These are phyloP conservation scores for Osmozyma mogii DNA, from an alignment of 805 yeast genomes.

Conservation along the genomic window DNA sequence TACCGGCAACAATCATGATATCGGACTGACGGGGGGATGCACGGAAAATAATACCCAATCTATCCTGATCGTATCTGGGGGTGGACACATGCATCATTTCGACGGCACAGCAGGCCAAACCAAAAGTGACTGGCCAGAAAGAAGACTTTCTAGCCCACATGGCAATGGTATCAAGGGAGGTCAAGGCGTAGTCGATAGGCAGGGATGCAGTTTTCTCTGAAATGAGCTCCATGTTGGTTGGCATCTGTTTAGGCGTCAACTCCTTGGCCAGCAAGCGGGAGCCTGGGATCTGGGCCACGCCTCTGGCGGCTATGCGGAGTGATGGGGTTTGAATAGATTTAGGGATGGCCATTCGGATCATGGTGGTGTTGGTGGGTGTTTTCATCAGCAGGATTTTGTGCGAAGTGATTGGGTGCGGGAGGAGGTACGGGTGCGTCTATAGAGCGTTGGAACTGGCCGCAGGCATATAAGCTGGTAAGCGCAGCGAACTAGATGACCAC, in stretches of 20 bases:
- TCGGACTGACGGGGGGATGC: slow-evolving; percentile 91
- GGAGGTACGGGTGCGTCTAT: no score
- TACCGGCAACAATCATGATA: slow-evolving; percentile 88
- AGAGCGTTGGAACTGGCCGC: no score
- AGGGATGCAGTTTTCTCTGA: slow-evolving; percentile 47
- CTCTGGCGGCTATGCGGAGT: slow-evolving; percentile 10
- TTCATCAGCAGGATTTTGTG: slow-evolving; percentile 28
- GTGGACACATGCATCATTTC: slow-evolving; percentile 94
- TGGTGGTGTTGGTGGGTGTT: slow-evolving; percentile 2
- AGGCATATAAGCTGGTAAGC: no score
- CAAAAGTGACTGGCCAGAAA: slow-evolving; percentile 91
- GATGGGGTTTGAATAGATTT: neutral
- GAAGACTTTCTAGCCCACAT: slow-evolving; percentile 91
- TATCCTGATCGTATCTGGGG: slow-evolving; percentile 87
- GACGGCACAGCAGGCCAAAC: slow-evolving; percentile 89
- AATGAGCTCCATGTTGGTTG: slow-evolving; percentile 65
- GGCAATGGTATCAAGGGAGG: slow-evolving; percentile 73
- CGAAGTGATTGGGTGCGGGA: slow-evolving; percentile 29
- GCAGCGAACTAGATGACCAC: no score
- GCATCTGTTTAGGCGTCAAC: slow-evolving; percentile 45
- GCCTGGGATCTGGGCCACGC: slow-evolving; percentile 15
- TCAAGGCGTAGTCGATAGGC: slow-evolving; percentile 72
- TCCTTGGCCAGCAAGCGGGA: slow-evolving; percentile 22
- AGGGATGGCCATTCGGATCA: slow-evolving; percentile 23
- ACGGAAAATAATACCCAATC: slow-evolving; percentile 87